A percentile compares a stretch with the other conserved stretches of the same genome.
Evolutionary conservation across 164 flowering plant species (phyloP).

Genomic region (Protea cynaroides): DNA sequence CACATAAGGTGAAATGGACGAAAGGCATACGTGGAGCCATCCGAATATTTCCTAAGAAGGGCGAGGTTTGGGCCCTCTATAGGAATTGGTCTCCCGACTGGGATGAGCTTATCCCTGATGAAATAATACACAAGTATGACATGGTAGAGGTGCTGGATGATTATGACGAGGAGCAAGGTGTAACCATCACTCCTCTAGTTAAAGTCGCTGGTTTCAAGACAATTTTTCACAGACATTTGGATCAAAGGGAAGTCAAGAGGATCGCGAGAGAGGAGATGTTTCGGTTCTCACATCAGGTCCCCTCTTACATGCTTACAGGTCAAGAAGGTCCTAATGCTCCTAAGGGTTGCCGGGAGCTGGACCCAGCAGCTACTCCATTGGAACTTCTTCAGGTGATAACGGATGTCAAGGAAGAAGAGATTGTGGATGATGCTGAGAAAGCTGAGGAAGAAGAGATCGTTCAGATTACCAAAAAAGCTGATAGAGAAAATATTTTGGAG

Average conservation of each 20-base stretch:
- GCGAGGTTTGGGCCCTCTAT: conserved; percentile 76
- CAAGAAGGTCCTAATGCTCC: conserved; percentile 59
- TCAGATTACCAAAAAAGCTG: conserved; percentile 7
- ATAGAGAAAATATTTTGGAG: conserved; percentile 2
- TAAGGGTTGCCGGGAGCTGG: conserved; percentile 69
- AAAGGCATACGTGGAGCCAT: conserved; percentile 49
- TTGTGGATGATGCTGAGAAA: conserved; percentile 15
- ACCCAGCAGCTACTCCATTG: conserved; percentile 71
- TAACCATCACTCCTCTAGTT: conserved; percentile 45
- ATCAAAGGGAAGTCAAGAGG: conserved; percentile 34
- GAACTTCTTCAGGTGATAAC: conserved; percentile 58
- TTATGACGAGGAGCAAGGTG: conserved; percentile 46
- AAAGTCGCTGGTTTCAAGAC: conserved; percentile 74
- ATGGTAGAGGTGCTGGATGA: conserved; percentile 76
- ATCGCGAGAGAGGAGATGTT: conserved; percentile 63
- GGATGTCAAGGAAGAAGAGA: conserved; percentile 37
- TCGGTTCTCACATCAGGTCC: conserved; percentile 73
- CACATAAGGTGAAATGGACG: conserved; percentile 59
- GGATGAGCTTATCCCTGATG: conserved; percentile 60
- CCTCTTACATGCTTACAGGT: conserved; percentile 63
- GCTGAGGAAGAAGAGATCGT: conserved; percentile 1
- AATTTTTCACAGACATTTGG: conserved; percentile 60
- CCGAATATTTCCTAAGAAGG: conserved; percentile 49
- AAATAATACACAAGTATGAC: conserved; percentile 62
- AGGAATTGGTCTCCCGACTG: conserved; percentile 73